Evolutionary conservation across 352 stramenopile species (phyloP), one percentile per base, ranked within the genome.

Genomic region (Globisporangium perplexum): DNA sequence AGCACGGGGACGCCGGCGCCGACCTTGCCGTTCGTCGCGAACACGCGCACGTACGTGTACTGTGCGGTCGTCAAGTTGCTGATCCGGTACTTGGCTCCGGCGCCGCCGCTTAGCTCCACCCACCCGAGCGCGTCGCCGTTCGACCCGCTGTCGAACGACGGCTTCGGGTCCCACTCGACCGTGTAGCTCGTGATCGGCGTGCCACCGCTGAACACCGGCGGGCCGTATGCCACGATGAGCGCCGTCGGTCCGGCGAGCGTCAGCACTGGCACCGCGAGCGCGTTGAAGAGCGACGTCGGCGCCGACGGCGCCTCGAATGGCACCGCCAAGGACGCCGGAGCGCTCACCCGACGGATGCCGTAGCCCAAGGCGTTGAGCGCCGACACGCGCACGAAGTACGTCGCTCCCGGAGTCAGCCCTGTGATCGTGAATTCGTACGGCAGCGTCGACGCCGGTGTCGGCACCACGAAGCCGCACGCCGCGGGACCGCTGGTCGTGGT

Each of bases 151-250:
- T 95, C 73, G 53, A 98, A 98, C 7, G 69, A 61, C 5, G 72
- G 43, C 47, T 68, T 77, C 0, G 72, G 64, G 46, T 98, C 93
- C 72, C 93, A 96, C 61, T 98, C 90, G 51, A 98, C 86, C 46
- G 79, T 76, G 66, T 96, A 98, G 4, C 78, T 71, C 6, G 84
- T 97, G 22, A 98, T 68, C 4, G 70, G 62, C 2, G 83, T 77
- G 28, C 96, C 96, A 7, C 95, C 96, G 47, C 87, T 73, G 57
- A 97, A 97, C 7, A 50, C 59, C 4, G 93, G 90, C 15, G 86
- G 67, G 1, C 74, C 74, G 56, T 90, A 98, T 4, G 74, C 67
- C 6, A 98, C 68, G 18, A 85, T 59, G 15, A 98, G 61, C 33
- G 83, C 79, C 8, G 72, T 93, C 8, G 67, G 70, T 2, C 68